Evolutionary conservation across 2,329 filamentous ascomycete species (phyloP), one percentile per base, ranked within the genome.

Genomic region (Orbilia quercus): DNA sequence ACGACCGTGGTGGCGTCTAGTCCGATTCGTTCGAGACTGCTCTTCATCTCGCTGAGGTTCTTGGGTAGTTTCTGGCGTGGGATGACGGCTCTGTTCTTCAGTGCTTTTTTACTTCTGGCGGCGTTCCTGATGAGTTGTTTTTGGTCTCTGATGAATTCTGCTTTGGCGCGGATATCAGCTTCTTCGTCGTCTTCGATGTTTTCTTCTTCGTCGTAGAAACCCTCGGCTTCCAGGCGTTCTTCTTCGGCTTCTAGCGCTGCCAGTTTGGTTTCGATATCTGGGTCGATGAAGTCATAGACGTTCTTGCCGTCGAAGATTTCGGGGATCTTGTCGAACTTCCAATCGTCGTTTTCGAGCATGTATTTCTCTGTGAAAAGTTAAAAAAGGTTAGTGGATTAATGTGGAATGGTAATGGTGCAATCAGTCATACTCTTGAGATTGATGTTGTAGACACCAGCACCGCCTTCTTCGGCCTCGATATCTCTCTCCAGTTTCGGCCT

Each of bases 21-120:
- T 77, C 94, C 94, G 66, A 96, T 89, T 69, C 88, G 87, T 81
- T 95, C 90, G 75, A 99, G 87, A 70, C 91, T 90, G 71, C 90
- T 87, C 81, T 96, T 90, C 86, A 98, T 91, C 81, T 96, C 89
- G 20, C 91, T 90, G 58, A 96, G 85, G 75, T 91, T 89, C 84
- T 93, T 92, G 16, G 76, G 73, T 81, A 91, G 87, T 80, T 89
- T 88, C 77, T 88, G 86, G 79, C 95, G 89, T 22, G 95, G 96
- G 76, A 99, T 96, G 77, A 94, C 87, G 75, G 95, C 94, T 77
- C 92, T 88, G 85, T 99, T 99, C 89, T 99, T 98, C 81, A 99
- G 88, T 44, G 90, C 90, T 85, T 96, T 98, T 83, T 92, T 91
- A 89, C 96, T 92, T 83, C 91, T 91, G 75, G 92, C 91, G 79